Evolutionary conservation across 208 protist genomes (phyloP).

Genomic region (Trypanosoma theileri): DNA sequence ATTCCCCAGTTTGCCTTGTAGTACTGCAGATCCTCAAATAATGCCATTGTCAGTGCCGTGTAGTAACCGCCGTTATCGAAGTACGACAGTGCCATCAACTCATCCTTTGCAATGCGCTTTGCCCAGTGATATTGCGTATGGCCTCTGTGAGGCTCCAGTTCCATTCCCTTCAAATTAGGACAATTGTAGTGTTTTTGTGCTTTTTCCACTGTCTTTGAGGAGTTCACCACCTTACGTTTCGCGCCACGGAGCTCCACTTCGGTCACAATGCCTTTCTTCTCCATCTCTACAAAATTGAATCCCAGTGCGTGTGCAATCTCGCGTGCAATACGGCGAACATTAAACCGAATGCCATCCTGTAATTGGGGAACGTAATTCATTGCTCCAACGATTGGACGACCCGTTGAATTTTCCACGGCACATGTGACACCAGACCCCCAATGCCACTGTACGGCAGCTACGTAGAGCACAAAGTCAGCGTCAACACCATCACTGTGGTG

Average conservation of each 20-base stretch:
- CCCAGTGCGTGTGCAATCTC: slow-evolving; percentile 47
- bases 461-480: background rate
- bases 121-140: slow-evolving; percentile 79
- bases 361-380: slow-evolving; percentile 21
- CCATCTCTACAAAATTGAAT: slow-evolving; percentile 19
- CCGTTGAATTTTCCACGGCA: slow-evolving; percentile 18
- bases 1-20: slow-evolving; percentile 72
- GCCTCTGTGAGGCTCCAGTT: slow-evolving; percentile 27
- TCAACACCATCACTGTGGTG: background rate
- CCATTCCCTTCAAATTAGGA: slow-evolving; percentile 41
- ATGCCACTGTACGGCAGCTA: background rate
- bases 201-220: slow-evolving; percentile 30
- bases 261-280: background rate
- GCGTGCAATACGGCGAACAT: slow-evolving; percentile 29
- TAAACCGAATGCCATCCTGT: background rate
- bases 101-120: slow-evolving; percentile 67
- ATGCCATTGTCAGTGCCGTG: slow-evolving; percentile 76
- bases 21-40: slow-evolving; percentile 77
- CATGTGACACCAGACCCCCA: slow-evolving; percentile 16
- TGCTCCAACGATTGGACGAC: slow-evolving; percentile 27
- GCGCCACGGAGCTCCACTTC: background rate
- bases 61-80: slow-evolving; percentile 32
- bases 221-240: slow-evolving; percentile 11
- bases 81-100: slow-evolving; percentile 69
- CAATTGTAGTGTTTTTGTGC: slow-evolving; percentile 73